These are phyloP conservation scores for Lecanosticta acicola DNA, from an alignment of 2,329 filamentous ascomycete genomes.

Conservation along the genomic window DNA sequence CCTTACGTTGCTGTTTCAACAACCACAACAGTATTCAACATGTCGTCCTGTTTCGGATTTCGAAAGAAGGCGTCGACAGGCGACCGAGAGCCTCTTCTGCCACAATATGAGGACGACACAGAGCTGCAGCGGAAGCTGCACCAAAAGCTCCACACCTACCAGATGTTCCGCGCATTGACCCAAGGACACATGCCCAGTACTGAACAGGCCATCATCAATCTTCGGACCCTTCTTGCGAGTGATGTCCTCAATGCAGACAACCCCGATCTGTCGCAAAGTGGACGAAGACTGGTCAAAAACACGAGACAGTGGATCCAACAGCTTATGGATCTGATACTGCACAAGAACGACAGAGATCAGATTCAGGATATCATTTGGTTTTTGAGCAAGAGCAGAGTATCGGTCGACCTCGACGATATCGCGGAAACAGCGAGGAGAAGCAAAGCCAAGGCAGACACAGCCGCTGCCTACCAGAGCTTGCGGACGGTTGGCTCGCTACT, in stretches of 20 bases:
- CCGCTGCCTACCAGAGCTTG: constrained; percentile 73
- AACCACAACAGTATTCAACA: constrained; percentile 19
- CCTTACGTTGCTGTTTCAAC: neutral
- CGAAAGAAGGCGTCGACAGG: constrained; percentile 39
- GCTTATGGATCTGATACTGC: constrained; percentile 71
- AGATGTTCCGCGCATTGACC: constrained; percentile 76
- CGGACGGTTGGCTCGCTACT: constrained; percentile 79
- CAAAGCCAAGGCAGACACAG: constrained; percentile 64
- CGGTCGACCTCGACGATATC: constrained; percentile 61
- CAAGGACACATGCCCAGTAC: constrained; percentile 91
- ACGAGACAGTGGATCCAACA: constrained; percentile 68
- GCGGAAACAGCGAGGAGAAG: constrained; percentile 55
- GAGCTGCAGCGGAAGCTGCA: constrained; percentile 69
- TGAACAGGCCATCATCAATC: constrained; percentile 71
- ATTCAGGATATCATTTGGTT: constrained; percentile 92
- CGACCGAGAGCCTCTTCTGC: constrained; percentile 73
- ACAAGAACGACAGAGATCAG: constrained; percentile 80
- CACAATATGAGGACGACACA: constrained; percentile 78
- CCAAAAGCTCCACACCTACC: constrained; percentile 87
- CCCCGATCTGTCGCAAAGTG: constrained; percentile 69
- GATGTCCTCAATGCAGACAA: constrained; percentile 72
- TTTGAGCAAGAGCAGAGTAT: constrained; percentile 65
- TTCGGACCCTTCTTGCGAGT: constrained; percentile 71
- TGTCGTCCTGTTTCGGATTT: constrained; percentile 63
- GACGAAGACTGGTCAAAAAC: constrained; percentile 66